Percentiles rank a stretch among this genome's conserved stretches.
Evolutionary conservation across 208 protist species (phyloP).

Genomic region (Leishmania arabica): DNA sequence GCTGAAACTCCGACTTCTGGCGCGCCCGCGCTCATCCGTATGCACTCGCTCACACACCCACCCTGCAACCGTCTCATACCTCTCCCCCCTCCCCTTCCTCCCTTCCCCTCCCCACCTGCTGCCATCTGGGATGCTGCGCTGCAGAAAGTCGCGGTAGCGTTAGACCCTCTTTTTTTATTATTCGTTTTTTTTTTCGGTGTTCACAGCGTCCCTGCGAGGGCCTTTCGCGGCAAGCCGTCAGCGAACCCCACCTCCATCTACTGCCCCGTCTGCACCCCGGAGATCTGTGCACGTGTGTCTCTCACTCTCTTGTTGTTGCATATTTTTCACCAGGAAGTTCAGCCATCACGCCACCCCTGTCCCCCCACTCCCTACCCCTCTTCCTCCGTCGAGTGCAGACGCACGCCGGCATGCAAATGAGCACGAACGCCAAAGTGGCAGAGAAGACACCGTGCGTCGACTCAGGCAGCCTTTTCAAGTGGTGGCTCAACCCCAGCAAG

Average conservation of each 20-base stretch:
- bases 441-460: slow-evolving; percentile 35
- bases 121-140: background rate
- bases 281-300: background rate
- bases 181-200: background rate
- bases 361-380: background rate
- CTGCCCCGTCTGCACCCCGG: background rate
- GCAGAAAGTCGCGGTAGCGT: background rate
- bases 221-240: background rate
- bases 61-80: background rate
- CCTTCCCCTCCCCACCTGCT: background rate
- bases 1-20: background rate
- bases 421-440: background rate
- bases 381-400: background rate
- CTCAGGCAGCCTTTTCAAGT: slow-evolving; percentile 40
- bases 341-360: background rate
- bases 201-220: background rate
- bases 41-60: background rate
- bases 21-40: background rate
- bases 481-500: slow-evolving; percentile 41
- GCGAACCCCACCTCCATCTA: background rate
- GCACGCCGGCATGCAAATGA: background rate
- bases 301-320: background rate
- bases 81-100: background rate
- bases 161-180: background rate
- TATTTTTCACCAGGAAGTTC: too few species aligned